Percentiles rank a stretch among this genome's conserved stretches.
These are phyloP conservation scores for Aspergillus panamensis DNA, from an alignment of 495 filamentous ascomycete species.

Conservation along the genomic window DNA sequence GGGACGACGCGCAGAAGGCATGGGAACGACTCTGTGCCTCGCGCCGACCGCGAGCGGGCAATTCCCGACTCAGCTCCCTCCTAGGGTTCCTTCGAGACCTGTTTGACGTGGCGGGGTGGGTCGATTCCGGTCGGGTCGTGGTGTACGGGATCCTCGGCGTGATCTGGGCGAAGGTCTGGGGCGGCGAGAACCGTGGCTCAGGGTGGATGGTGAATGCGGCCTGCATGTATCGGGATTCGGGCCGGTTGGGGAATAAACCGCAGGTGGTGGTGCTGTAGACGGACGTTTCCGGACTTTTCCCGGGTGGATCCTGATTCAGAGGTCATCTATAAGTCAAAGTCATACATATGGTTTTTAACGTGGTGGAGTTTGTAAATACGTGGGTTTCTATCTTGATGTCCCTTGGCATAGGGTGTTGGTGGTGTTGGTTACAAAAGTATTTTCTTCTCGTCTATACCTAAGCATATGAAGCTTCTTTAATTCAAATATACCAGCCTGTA, in stretches of 20 bases:
- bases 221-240: conserved; percentile 64
- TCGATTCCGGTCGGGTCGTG: conserved; percentile 57
- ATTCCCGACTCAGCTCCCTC: conserved; percentile 26
- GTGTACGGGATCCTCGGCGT: conserved; percentile 61
- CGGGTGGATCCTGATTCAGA: too few relatives aligned
- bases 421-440: too few relatives aligned
- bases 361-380: too few relatives aligned
- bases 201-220: conserved; percentile 75
- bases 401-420: too few relatives aligned
- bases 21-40: conserved; percentile 61
- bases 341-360: too few relatives aligned
- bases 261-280: conserved; percentile 53
- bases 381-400: too few relatives aligned
- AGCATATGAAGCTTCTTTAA: too few relatives aligned
- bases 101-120: conserved; percentile 53
- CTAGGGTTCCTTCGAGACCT: conserved; percentile 51
- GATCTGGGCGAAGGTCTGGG: conserved; percentile 69
- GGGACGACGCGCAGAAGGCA: conserved; percentile 68
- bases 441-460: too few relatives aligned
- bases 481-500: too few relatives aligned
- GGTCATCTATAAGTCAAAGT: too few relatives aligned
- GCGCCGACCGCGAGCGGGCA: conserved; percentile 29
- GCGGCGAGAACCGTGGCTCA: conserved; percentile 51
- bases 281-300: too few relatives aligned
- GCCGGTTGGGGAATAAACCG: conserved; percentile 59